Percentiles rank a stretch among this genome's conserved stretches.
These are phyloP conservation scores for Talaromyces piceae DNA, from an alignment of 2,329 filamentous ascomycete genomes.

Conservation along the genomic window DNA sequence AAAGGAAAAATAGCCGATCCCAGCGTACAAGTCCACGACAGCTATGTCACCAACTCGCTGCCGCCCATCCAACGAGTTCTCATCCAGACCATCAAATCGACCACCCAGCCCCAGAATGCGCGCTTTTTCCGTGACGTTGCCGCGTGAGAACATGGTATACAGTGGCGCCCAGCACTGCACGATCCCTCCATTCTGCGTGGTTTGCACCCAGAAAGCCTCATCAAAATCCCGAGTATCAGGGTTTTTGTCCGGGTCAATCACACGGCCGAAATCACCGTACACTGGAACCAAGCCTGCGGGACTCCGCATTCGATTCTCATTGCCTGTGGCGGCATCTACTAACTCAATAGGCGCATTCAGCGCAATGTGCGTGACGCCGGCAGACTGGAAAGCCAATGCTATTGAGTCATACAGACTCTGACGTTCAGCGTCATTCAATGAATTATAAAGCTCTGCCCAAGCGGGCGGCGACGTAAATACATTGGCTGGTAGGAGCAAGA, in stretches of 20 bases:
- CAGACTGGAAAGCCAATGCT: constrained; percentile 28
- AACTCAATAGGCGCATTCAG: constrained; percentile 50
- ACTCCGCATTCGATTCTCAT: constrained; percentile 64
- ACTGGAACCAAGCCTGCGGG: constrained; percentile 64
- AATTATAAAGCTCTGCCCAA: constrained; percentile 23
- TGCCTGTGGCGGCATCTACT: constrained; percentile 18
- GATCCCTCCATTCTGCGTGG: constrained; percentile 69
- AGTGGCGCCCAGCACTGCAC: constrained; percentile 77
- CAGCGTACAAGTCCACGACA: constrained; percentile 75
- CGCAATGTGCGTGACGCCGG: constrained; percentile 48
- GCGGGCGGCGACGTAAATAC: constrained; percentile 30
- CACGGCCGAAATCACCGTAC: constrained; percentile 65
- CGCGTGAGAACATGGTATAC: constrained; percentile 91
- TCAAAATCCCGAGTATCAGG: constrained; percentile 50
- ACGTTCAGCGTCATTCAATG: constrained; percentile 21
- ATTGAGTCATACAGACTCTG: constrained; percentile 37
- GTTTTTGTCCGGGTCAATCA: constrained; percentile 16
- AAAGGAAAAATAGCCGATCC: constrained; percentile 91
- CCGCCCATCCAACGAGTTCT: constrained; percentile 15
- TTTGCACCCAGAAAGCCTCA: constrained; percentile 68
- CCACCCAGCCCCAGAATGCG: constrained; percentile 52
- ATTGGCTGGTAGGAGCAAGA: constrained; percentile 50
- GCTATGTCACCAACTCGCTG: constrained; percentile 23
- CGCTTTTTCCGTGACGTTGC: constrained; percentile 84
- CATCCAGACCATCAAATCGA: constrained; percentile 28